Conservation (phyloP, 1,284 basidiomycete genomes). For the Apiotrichum montevideense region DNA sequence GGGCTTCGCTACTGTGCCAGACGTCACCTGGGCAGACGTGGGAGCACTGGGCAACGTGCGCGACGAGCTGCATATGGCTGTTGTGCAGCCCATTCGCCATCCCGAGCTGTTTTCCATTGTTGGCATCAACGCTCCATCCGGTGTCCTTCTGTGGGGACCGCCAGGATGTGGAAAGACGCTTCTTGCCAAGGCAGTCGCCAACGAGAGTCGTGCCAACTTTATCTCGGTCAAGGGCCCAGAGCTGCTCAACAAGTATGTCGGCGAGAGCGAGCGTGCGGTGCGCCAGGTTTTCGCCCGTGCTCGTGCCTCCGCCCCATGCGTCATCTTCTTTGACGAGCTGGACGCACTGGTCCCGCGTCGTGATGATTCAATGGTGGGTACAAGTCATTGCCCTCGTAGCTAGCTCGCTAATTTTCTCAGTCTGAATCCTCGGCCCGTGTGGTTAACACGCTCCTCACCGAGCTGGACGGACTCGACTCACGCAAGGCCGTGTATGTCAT, state of each 20-base stretch:
- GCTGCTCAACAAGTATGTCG: slow-evolving; percentile 91
- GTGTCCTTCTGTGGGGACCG: slow-evolving; percentile 95
- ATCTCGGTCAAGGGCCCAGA: slow-evolving; percentile 98
- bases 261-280: slow-evolving; percentile 92
- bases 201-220: slow-evolving; percentile 89
- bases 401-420: slow-evolving; percentile 45
- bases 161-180: slow-evolving; percentile 96
- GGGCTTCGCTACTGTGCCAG: slow-evolving; percentile 93
- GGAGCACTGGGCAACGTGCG: slow-evolving; percentile 82
- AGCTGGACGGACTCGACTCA: slow-evolving; percentile 87
- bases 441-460: slow-evolving; percentile 93
- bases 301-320: slow-evolving; percentile 89
- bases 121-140: slow-evolving; percentile 79
- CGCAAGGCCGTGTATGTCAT: slow-evolving; percentile 92
- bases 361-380: slow-evolving; percentile 76
- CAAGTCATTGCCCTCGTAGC: background rate
- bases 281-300: slow-evolving; percentile 97
- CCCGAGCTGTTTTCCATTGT: slow-evolving; percentile 83
- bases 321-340: slow-evolving; percentile 99
- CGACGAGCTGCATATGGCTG: slow-evolving; percentile 93
- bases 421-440: slow-evolving; percentile 95
- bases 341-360: slow-evolving; percentile 91
- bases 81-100: slow-evolving; percentile 86
- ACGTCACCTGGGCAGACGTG: slow-evolving; percentile 90
- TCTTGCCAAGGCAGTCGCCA: slow-evolving; percentile 93